Percentiles rank a stretch among this genome's conserved stretches.
These are phyloP conservation scores for Leishmania braziliensis DNA, from an alignment of 208 protist species.

Conservation along the genomic window DNA sequence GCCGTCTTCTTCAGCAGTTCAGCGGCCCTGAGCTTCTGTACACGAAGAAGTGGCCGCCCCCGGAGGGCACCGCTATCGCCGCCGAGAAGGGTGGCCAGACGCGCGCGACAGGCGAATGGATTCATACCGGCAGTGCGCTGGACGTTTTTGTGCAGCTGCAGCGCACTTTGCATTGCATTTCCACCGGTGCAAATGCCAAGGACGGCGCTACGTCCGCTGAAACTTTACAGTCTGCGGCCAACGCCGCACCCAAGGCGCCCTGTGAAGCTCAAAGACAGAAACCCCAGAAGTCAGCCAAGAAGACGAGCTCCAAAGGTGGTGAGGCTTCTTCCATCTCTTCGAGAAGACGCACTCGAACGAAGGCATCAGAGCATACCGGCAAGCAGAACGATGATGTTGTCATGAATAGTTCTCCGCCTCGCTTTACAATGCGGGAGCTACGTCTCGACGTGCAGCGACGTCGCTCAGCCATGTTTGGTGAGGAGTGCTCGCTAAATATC, in stretches of 20 bases:
- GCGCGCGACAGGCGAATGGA: constrained; percentile 32
- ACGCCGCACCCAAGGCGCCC: neutral
- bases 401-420: neutral
- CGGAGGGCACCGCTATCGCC: neutral
- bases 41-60: constrained; percentile 48
- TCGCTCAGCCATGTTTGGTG: constrained; percentile 54
- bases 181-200: constrained; percentile 2
- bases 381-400: neutral
- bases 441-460: constrained; percentile 51
- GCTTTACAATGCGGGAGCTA: constrained; percentile 51
- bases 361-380: neutral
- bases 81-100: constrained; percentile 7
- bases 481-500: constrained; percentile 9
- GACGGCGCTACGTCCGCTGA: neutral
- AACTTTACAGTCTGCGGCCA: neutral
- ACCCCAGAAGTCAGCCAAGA: constrained; percentile 15
- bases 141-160: constrained; percentile 34
- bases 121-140: constrained; percentile 32
- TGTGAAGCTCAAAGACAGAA: constrained; percentile 6
- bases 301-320: neutral
- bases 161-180: constrained; percentile 34
- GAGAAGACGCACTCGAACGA: neutral
- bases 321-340: neutral
- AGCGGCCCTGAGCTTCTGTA: constrained; percentile 65
- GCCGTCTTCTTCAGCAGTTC: constrained; percentile 76